These are phyloP conservation scores for Metschnikowia lochheadii DNA, from an alignment of 805 yeast genomes.

Conservation along the genomic window DNA sequence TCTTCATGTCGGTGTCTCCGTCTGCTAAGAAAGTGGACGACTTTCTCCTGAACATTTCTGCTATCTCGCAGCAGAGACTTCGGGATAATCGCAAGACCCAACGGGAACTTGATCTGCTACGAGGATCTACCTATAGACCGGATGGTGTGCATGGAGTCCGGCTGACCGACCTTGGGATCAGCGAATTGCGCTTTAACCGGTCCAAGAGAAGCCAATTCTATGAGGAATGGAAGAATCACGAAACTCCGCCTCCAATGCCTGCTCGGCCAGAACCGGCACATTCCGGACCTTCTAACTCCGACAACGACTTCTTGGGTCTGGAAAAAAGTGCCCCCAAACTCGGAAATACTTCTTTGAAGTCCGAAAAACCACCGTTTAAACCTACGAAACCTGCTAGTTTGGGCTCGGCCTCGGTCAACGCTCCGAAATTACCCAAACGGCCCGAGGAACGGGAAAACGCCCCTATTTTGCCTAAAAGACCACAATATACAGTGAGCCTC, in stretches of 20 bases:
- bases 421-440: not conserved
- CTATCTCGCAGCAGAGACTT: constrained; percentile 32
- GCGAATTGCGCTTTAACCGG: constrained; percentile 17
- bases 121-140: constrained; percentile 9
- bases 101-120: constrained; percentile 28
- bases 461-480: constrained; percentile 11
- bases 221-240: constrained; percentile 11
- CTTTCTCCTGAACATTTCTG: constrained; percentile 33
- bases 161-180: constrained; percentile 8
- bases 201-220: constrained; percentile 7
- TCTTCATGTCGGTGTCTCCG: constrained; percentile 20
- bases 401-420: not conserved
- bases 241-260: constrained; percentile 17
- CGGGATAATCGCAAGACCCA: constrained; percentile 34
- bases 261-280: not conserved
- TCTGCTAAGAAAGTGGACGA: constrained; percentile 35
- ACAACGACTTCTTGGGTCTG: too few relatives aligned
- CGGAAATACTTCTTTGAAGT: not conserved
- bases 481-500: not conserved
- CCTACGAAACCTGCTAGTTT: not conserved
- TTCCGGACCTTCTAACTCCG: too few relatives aligned
- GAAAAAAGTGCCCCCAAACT: too few relatives aligned
- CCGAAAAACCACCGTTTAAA: not conserved
- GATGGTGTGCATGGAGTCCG: not conserved
- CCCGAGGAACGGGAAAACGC: constrained; percentile 3